A percentile compares a stretch with the other conserved stretches of the same genome.
Conservation (phyloP, 768 basidiomycete species). For the Rhizopogon vesiculosus region DNA sequence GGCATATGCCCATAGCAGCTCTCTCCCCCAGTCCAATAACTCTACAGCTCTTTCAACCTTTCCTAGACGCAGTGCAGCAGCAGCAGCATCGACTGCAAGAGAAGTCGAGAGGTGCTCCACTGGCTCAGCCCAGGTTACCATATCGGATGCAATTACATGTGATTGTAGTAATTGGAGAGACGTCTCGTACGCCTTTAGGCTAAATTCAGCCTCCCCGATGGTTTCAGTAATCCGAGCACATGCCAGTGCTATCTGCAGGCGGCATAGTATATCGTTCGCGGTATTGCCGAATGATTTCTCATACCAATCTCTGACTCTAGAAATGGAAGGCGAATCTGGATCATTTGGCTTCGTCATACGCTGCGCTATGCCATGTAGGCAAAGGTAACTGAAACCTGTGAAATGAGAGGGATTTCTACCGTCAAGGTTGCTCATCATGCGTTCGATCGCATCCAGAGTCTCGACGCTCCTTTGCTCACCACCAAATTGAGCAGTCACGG, state of each 20-base stretch:
- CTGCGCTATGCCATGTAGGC: not conserved
- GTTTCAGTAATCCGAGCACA: not conserved
- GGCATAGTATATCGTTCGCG: not conserved
- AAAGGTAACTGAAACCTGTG: not conserved
- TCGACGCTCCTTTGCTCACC: too few species aligned
- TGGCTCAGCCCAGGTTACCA: not conserved
- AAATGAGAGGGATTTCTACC: not conserved
- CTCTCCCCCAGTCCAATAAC: constrained; percentile 1
- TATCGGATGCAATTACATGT: not conserved
- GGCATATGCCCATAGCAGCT: not conserved
- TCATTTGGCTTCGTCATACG: not conserved
- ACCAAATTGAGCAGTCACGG: too few species aligned
- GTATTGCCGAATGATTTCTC: not conserved
- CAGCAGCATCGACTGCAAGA: not conserved
- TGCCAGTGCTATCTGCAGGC: not conserved
- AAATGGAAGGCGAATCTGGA: not conserved
- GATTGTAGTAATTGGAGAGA: not conserved
- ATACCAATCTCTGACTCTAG: not conserved
- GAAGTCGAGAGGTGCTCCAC: not conserved
- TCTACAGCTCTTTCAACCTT: not conserved
- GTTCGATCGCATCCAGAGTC: not conserved
- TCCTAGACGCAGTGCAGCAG: not conserved
- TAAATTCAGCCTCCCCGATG: not conserved
- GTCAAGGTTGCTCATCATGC: not conserved
- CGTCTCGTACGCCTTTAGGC: not conserved